A percentile compares a stretch with the other conserved stretches of the same genome.
These are phyloP conservation scores for Rusavskia elegans DNA, from an alignment of 495 filamentous ascomycete species.

Conservation along the genomic window DNA sequence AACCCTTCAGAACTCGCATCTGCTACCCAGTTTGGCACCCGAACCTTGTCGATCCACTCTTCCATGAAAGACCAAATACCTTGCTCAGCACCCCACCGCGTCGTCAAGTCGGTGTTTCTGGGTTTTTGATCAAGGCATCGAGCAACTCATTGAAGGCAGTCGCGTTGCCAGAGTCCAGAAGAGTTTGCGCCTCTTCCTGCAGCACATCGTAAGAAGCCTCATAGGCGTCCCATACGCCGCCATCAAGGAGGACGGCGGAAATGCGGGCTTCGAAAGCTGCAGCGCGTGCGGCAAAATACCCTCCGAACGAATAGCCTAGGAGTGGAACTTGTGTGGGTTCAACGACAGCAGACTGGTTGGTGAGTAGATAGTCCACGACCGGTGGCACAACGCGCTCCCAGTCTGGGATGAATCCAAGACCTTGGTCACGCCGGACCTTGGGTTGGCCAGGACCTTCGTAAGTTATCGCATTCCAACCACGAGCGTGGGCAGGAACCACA, in stretches of 20 bases:
- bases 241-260: no score
- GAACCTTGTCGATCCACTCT: conserved; percentile 5
- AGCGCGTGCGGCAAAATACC: no score
- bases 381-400: conserved; percentile 32
- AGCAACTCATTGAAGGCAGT: background rate
- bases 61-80: no score
- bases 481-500: no score
- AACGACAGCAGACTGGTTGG: conserved; percentile 9
- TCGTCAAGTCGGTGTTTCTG: conserved; percentile 21
- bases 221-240: no score
- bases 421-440: conserved; percentile 26
- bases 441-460: conserved; percentile 37
- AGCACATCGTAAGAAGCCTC: no score
- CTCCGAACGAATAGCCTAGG: background rate
- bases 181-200: conserved; percentile 13
- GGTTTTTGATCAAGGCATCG: conserved; percentile 1
- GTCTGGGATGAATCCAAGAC: conserved; percentile 29
- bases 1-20: no score
- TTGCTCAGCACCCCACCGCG: conserved; percentile 4
- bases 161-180: conserved; percentile 15
- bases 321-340: conserved; percentile 17
- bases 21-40: conserved; percentile 16
- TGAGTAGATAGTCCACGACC: conserved; percentile 24
- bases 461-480: no score
- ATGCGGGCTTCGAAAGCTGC: no score